Percentiles rank a stretch among this genome's conserved stretches.
These are phyloP conservation scores for Zangia roseola DNA, from an alignment of 768 basidiomycete species.

Conservation along the genomic window DNA sequence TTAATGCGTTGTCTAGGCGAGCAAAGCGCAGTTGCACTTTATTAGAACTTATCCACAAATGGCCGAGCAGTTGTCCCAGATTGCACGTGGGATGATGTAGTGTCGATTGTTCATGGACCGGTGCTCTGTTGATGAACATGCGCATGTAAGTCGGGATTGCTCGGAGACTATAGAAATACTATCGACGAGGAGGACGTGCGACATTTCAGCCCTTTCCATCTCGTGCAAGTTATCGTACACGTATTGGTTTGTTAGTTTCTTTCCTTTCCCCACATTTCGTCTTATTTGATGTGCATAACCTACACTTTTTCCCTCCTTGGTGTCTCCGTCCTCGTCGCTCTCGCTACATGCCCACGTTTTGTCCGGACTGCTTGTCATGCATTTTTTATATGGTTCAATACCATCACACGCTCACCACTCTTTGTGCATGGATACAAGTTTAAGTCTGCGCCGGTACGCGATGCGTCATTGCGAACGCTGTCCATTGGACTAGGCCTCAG, in stretches of 20 bases:
- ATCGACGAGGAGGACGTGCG: slow-evolving; percentile 3
- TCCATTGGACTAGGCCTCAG: too few species aligned
- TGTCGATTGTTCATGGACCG: not conserved
- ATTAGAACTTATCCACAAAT: slow-evolving; percentile 79
- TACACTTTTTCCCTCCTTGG: too few species aligned
- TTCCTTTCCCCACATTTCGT: not conserved
- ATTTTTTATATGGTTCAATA: slow-evolving; percentile 11
- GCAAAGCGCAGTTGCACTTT: slow-evolving; percentile 80
- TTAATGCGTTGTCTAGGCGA: slow-evolving; percentile 53
- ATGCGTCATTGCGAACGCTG: too few species aligned
- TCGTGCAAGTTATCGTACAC: slow-evolving; percentile 6
- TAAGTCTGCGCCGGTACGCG: too few species aligned
- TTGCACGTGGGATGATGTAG: slow-evolving; percentile 42
- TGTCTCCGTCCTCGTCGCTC: too few species aligned
- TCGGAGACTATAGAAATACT: slow-evolving; percentile 17
- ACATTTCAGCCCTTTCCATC: not conserved
- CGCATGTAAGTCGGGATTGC: slow-evolving; percentile 13
- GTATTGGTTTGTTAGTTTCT: slow-evolving; percentile 1
- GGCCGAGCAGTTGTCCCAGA: slow-evolving; percentile 63
- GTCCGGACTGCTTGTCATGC: slow-evolving; percentile 1
- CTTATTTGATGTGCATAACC: not conserved
- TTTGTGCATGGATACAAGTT: not conserved
- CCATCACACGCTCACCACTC: slow-evolving; percentile 20
- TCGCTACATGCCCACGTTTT: not conserved
- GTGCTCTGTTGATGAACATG: slow-evolving; percentile 3